Percentiles rank a stretch among this genome's conserved stretches.
Conservation (phyloP, 306 rosid genomes). For the Lathyrus sativus region DNA sequence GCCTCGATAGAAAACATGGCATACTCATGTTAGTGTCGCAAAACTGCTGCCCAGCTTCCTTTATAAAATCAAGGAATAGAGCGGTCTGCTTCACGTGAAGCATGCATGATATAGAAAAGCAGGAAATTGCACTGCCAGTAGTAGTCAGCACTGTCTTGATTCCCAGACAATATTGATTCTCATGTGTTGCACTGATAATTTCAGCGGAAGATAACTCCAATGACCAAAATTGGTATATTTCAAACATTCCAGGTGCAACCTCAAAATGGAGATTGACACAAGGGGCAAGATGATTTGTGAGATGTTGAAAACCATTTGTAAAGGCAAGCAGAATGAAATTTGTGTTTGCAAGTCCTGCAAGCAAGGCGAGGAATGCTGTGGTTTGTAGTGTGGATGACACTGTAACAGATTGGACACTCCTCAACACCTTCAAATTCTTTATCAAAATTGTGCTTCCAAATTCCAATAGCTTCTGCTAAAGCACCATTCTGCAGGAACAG, state of each 20-base stretch:
- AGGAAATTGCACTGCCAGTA: conserved; percentile 13
- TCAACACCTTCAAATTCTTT: conserved; percentile 98
- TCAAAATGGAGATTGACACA: conserved; percentile 95
- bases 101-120: conserved; percentile 22
- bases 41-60: conserved; percentile 20
- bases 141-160: conserved; percentile 13
- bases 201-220: conserved; percentile 19
- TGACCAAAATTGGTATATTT: conserved; percentile 34
- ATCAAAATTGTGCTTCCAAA: conserved; percentile 93
- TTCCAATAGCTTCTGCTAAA: conserved; percentile 88
- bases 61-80: conserved; percentile 8
- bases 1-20: conserved; percentile 6
- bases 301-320: conserved; percentile 96
- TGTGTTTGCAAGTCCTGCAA: conserved; percentile 98
- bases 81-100: conserved; percentile 14
- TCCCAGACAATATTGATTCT: neutral
- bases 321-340: conserved; percentile 94
- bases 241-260: conserved; percentile 8
- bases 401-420: conserved; percentile 97
- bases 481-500: conserved; percentile 85
- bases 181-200: conserved; percentile 1
- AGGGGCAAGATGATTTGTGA: conserved; percentile 92
- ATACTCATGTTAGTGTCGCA: conserved; percentile 6
- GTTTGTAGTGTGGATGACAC: conserved; percentile 91
- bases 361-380: conserved; percentile 91